phyloP scores from a whole-genome alignment of 345 rosid genomes.

The Ricinus communis region DNA sequence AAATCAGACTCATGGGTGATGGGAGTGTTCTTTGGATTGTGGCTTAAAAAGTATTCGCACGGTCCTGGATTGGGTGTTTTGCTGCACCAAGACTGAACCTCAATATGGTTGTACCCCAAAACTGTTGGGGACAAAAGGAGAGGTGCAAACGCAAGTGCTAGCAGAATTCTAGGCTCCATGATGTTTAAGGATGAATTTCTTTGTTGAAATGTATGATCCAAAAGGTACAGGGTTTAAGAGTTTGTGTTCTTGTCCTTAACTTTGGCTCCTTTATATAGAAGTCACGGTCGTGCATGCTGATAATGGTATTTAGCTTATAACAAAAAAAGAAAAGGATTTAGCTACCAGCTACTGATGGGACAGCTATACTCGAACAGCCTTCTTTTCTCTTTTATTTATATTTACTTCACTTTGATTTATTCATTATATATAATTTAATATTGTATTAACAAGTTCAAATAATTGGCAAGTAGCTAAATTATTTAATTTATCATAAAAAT shows the following conservation, averaged over 20 bases:
- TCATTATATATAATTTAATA: neutral
- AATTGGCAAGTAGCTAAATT: neutral
- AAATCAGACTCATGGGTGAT: constrained; percentile 36
- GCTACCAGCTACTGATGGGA: neutral
- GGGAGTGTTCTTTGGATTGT: constrained; percentile 12
- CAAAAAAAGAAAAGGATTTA: too few species aligned
- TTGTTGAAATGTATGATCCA: neutral
- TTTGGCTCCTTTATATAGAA: constrained; percentile 22
- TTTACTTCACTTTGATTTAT: neutral
- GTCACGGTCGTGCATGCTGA: neutral
- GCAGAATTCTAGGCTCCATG: constrained; percentile 44
- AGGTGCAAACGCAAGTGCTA: constrained; percentile 29
- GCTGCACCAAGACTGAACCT: constrained; percentile 34
- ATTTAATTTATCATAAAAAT: neutral
- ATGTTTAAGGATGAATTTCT: neutral
- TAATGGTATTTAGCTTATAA: neutral
- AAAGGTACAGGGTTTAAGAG: neutral
- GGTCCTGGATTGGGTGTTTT: constrained; percentile 39
- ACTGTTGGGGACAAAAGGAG: constrained; percentile 26
- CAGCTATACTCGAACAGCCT: constrained; percentile 8
- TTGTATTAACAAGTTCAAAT: neutral
- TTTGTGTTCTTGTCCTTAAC: neutral
- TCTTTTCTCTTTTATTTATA: neutral
- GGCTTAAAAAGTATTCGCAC: constrained; percentile 36
- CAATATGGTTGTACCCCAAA: constrained; percentile 11